Evolutionary conservation across 805 yeast species (phyloP), one percentile per base, ranked within the genome.

Genomic region (Ogataea angusta): DNA sequence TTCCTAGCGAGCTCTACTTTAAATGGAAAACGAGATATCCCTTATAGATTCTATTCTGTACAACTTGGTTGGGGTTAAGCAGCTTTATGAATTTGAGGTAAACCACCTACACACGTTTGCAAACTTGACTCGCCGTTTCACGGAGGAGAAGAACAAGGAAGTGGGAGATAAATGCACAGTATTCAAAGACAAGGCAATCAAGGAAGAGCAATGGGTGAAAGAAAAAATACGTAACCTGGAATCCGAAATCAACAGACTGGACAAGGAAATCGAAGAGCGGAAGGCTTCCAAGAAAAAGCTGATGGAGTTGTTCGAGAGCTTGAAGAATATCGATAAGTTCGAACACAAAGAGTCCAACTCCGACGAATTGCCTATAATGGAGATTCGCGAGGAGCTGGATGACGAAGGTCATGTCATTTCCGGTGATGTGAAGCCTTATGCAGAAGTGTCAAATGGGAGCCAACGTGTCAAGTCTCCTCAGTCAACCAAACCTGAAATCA

Each of bases 341-440:
- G 46, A 46, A 6, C 31, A 27, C 4, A 19, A 23, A 10, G 24
- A 21, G 14, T 16, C 30, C 14, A 18, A 51, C 16, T 76, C 67
- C 3, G 80, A 74, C 12, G 78, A 70, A 1, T 52, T 80, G 2
- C 89, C 87, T 1, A 66, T 85, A 17, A 78, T 88, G 79, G 96
- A 89, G 42, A 90, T 90, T 16, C 70, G 80, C 38, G 97, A 89
- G 56, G 85, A 80, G 38, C 60, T 90, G 27, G 96, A 89, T 60
- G 96, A 86, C 1, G 80, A 85, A n/a, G 96, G 80, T 0, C 78
- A 85, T 45, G 71, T 89, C 1, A 56, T 84, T 1, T 59, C 46
- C 10, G 56, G 77, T n/a, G 49, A 65, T 3, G 66, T 78, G 3
- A 64, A 64, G 22, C 75, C 76, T 0, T 56, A 51, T 21, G 33